A percentile compares a stretch with the other conserved stretches of the same genome.
Evolutionary conservation across 495 filamentous ascomycete species (phyloP).

Genomic region (Neurospora pannonica): DNA sequence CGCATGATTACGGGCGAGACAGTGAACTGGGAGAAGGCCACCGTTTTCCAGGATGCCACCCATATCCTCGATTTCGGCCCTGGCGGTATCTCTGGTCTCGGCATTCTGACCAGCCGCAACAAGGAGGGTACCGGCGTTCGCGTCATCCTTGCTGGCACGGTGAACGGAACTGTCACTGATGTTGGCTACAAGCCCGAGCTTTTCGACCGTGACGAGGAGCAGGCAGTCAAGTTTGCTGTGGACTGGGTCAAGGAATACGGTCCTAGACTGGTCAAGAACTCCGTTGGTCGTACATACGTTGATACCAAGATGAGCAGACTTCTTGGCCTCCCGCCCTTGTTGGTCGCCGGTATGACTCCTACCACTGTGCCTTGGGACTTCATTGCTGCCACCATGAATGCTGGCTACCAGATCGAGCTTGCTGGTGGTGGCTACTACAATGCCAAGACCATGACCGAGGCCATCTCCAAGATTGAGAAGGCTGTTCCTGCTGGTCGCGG

Average conservation of each 20-base stretch:
- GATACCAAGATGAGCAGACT: slow-evolving; percentile 97
- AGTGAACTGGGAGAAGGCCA: slow-evolving; percentile 92
- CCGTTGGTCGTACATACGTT: slow-evolving; percentile 76
- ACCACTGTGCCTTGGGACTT: slow-evolving; percentile 93
- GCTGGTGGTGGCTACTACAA: slow-evolving; percentile 90
- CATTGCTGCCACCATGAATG: slow-evolving; percentile 90
- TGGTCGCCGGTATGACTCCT: slow-evolving; percentile 96
- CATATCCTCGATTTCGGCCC: slow-evolving; percentile 96
- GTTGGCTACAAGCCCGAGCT: slow-evolving; percentile 96
- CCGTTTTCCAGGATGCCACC: slow-evolving; percentile 76
- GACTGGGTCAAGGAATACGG: slow-evolving; percentile 98
- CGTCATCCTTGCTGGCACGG: slow-evolving; percentile 82
- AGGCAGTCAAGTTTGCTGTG: slow-evolving; percentile 90
- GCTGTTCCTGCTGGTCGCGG: slow-evolving; percentile 82
- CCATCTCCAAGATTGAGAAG: slow-evolving; percentile 81
- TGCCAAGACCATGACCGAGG: slow-evolving; percentile 79
- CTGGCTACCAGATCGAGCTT: slow-evolving; percentile 91
- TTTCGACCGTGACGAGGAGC: slow-evolving; percentile 87
- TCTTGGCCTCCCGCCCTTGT: slow-evolving; percentile 78
- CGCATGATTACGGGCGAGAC: slow-evolving; percentile 88
- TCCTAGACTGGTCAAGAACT: slow-evolving; percentile 78
- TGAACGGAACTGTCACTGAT: slow-evolving; percentile 80
- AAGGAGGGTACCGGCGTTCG: slow-evolving; percentile 97
- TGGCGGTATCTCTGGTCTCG: slow-evolving; percentile 90
- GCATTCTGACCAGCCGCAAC: slow-evolving; percentile 94